phyloP scores from a whole-genome alignment of 306 rosid species.

The Lotus japonicus region DNA sequence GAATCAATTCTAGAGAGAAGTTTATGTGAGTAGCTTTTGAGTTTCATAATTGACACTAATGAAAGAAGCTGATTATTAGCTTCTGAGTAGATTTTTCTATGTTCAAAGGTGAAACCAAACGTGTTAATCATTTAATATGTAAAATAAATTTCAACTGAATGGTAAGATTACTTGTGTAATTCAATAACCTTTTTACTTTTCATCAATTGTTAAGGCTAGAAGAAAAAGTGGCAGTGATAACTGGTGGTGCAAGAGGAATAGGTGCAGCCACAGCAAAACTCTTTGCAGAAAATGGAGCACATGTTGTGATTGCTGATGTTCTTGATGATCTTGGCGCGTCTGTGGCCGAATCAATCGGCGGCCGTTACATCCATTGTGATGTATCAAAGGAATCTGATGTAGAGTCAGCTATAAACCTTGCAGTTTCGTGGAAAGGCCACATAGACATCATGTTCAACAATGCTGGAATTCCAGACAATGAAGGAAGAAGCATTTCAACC shows the following conservation, averaged over 20 bases:
- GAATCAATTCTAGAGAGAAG: too few relatives aligned
- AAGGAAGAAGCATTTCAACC: conserved; percentile 58
- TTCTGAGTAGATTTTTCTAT: too few relatives aligned
- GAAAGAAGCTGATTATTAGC: too few relatives aligned
- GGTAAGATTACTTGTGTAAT: not conserved
- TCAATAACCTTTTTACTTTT: not conserved
- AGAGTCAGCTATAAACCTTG: conserved; percentile 55
- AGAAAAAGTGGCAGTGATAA: conserved; percentile 61
- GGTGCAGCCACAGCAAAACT: conserved; percentile 76
- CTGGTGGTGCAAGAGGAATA: conserved; percentile 87
- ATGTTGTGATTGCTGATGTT: conserved; percentile 67
- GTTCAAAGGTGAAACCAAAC: too few relatives aligned
- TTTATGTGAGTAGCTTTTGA: too few relatives aligned
- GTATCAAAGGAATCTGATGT: conserved; percentile 65
- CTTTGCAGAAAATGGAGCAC: conserved; percentile 60
- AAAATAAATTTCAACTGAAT: not conserved
- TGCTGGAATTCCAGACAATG: conserved; percentile 56
- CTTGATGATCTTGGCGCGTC: conserved; percentile 55
- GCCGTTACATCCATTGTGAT: conserved; percentile 71
- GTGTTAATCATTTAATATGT: too few relatives aligned
- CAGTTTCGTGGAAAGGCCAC: conserved; percentile 59
- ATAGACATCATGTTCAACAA: conserved; percentile 78
- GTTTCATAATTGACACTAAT: too few relatives aligned
- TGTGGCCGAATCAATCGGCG: conserved; percentile 46
- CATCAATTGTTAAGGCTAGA: conserved; percentile 28